Percentiles rank a stretch among this genome's conserved stretches.
These are phyloP conservation scores for Tricholoma saponaceum DNA, from an alignment of 768 basidiomycete genomes.

Conservation along the genomic window DNA sequence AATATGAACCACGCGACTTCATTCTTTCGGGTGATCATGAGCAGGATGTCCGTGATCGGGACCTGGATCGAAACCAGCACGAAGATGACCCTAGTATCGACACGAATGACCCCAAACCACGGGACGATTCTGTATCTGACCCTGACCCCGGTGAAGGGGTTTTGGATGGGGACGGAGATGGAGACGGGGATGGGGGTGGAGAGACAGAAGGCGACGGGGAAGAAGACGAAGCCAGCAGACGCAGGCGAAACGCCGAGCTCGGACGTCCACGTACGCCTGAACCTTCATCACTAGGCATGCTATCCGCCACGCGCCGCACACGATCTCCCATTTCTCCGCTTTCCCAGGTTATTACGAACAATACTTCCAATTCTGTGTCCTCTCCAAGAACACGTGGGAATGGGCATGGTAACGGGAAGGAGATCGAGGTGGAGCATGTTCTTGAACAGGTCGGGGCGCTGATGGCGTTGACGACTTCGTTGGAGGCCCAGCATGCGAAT, in stretches of 20 bases:
- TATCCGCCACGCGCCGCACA: slow-evolving; percentile 16
- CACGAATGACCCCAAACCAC: too few relatives aligned
- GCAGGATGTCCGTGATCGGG: background rate
- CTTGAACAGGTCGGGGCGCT: slow-evolving; percentile 74
- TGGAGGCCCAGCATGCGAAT: slow-evolving; percentile 74
- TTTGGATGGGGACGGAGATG: background rate
- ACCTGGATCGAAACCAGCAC: background rate
- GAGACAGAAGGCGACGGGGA: slow-evolving; percentile 20
- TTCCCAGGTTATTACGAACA: slow-evolving; percentile 13
- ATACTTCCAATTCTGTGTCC: too few relatives aligned
- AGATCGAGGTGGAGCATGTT: slow-evolving; percentile 58
- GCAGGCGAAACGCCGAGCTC: slow-evolving; percentile 51
- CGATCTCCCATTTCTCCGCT: slow-evolving; percentile 23
- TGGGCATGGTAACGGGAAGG: background rate
- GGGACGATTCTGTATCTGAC: too few relatives aligned
- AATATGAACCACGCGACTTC: too few relatives aligned
- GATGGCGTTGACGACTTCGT: slow-evolving; percentile 61
- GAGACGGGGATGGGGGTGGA: background rate
- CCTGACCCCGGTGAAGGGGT: background rate
- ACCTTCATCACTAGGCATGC: slow-evolving; percentile 46
- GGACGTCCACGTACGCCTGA: slow-evolving; percentile 81
- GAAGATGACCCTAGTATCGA: background rate
- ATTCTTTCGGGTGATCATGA: too few relatives aligned
- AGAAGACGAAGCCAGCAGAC: slow-evolving; percentile 45
- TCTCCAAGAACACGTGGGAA: too few relatives aligned